Percentiles rank a stretch among this genome's conserved stretches.
phyloP scores from a whole-genome alignment of 2,329 filamentous ascomycete genomes.

The Tolypocladium ophioglossoides region DNA sequence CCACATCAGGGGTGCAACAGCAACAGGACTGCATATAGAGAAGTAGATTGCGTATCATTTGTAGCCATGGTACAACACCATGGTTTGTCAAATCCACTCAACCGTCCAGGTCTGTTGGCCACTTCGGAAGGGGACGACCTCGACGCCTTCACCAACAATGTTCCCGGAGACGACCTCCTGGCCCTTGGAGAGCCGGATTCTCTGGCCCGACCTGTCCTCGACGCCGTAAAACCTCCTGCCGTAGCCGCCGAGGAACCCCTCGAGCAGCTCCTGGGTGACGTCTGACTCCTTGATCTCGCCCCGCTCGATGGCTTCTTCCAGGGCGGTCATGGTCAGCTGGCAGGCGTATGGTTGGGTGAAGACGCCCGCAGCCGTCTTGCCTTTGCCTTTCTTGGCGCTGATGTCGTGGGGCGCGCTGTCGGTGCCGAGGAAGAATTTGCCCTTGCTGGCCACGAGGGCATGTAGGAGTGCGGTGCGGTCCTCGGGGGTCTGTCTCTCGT shows the following conservation, averaged over 20 bases:
- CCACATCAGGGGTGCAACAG: background rate
- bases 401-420: conserved; percentile 57
- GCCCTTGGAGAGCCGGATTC: background rate
- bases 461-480: conserved; percentile 47
- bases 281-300: conserved; percentile 39
- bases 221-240: conserved; percentile 42
- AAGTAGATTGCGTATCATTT: background rate
- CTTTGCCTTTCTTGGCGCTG: conserved; percentile 40
- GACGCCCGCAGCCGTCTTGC: conserved; percentile 58
- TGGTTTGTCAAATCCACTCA: background rate
- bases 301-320: conserved; percentile 50
- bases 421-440: conserved; percentile 58
- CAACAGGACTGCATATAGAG: background rate
- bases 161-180: background rate
- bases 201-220: background rate
- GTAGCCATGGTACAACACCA: background rate
- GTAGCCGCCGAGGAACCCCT: conserved; percentile 41
- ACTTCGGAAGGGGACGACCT: conserved; percentile 1
- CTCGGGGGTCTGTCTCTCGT: background rate
- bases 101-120: background rate
- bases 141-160: background rate
- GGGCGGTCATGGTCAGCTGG: conserved; percentile 48
- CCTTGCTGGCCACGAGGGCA: conserved; percentile 45
- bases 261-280: conserved; percentile 44
- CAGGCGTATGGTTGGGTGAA: conserved; percentile 68